phyloP scores from a whole-genome alignment of 345 rosid genomes.

The Eucalyptus pauciflora region DNA sequence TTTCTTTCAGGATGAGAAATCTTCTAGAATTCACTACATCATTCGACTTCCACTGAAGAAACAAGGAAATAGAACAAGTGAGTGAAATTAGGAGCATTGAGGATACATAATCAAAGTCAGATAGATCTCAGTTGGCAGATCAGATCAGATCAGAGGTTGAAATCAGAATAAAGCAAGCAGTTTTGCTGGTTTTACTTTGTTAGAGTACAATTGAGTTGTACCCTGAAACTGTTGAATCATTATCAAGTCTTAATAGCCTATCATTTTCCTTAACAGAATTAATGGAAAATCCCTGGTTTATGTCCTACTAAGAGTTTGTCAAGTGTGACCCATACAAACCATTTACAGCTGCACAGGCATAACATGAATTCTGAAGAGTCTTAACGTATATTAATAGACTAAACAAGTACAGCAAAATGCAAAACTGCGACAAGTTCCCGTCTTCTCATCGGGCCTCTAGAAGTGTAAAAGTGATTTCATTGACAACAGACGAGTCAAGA shows the following conservation, averaged over 20 bases:
- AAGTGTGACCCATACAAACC: neutral
- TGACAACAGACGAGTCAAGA: conserved; percentile 4
- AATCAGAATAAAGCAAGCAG: neutral
- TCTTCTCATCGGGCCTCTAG: conserved; percentile 7
- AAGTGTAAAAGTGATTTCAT: conserved; percentile 18
- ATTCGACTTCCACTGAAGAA: neutral
- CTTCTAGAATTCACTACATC: neutral
- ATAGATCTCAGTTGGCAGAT: neutral
- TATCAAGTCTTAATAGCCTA: neutral
- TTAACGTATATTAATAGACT: neutral
- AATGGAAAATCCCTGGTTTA: neutral
- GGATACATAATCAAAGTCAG: neutral
- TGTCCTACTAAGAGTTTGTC: neutral
- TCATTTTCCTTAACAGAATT: neutral
- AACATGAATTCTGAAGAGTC: neutral
- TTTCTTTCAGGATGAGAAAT: neutral
- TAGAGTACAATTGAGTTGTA: neutral
- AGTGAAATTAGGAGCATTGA: neutral
- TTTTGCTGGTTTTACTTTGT: neutral
- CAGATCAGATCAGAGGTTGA: neutral
- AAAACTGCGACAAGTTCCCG: neutral
- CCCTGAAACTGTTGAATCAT: neutral
- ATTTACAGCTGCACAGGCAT: neutral
- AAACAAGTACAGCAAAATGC: neutral
- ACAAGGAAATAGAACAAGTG: neutral